Conservation (phyloP, 345 rosid genomes). For the Heritiera littoralis region DNA sequence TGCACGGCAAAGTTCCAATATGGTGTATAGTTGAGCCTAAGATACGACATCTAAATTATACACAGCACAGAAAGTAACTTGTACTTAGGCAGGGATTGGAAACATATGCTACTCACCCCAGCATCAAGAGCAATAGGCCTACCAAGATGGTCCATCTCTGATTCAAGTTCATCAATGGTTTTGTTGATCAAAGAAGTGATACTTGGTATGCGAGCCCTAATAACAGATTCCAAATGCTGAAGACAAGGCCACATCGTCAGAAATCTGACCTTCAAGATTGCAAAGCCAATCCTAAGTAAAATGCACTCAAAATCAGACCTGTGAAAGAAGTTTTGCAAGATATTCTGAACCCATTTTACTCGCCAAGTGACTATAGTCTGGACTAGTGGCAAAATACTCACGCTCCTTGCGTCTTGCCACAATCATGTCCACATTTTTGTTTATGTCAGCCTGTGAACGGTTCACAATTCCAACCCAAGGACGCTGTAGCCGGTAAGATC, state of each 20-base stretch:
- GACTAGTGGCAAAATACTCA: constrained; percentile 66
- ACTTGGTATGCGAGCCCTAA: constrained; percentile 64
- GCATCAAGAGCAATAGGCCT: constrained; percentile 68
- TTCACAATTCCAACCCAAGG: constrained; percentile 83
- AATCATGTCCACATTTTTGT: constrained; percentile 67
- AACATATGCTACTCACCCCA: constrained; percentile 45
- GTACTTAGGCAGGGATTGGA: background rate
- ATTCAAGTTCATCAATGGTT: constrained; percentile 72
- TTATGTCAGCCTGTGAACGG: constrained; percentile 76
- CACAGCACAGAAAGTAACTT: background rate
- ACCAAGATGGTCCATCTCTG: constrained; percentile 71
- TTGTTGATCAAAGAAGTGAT: constrained; percentile 61
- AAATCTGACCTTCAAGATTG: background rate
- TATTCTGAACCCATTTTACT: constrained; percentile 76
- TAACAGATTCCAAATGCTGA: constrained; percentile 71
- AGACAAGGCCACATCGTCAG: constrained; percentile 12
- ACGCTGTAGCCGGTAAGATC: constrained; percentile 58
- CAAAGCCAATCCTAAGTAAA: background rate
- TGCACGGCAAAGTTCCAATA: constrained; percentile 70
- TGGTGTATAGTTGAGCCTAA: constrained; percentile 69
- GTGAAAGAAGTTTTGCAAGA: constrained; percentile 77
- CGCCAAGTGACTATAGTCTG: constrained; percentile 66
- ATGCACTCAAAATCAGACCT: constrained; percentile 36
- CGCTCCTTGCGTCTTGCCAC: constrained; percentile 68
- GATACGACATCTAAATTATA: constrained; percentile 11